Percentiles rank a stretch among this genome's conserved stretches.
Conservation (phyloP, 176 grass and related monocot genomes). For the Thalia dealbata region DNA sequence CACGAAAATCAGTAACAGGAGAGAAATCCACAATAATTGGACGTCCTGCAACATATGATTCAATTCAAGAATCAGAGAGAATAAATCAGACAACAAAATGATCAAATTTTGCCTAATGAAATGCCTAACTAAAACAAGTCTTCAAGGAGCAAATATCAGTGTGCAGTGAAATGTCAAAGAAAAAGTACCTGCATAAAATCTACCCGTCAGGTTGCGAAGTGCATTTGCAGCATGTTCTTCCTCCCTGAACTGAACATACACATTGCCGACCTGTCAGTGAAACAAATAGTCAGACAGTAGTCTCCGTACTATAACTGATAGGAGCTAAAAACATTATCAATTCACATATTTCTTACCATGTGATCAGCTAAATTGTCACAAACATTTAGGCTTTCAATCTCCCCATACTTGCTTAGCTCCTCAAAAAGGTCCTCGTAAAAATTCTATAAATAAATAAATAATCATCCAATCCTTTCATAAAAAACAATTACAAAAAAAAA, state of each 20-base stretch:
- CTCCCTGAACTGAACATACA: constrained; percentile 25
- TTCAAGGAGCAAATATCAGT: not conserved
- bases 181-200: constrained; percentile 24
- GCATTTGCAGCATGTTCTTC: constrained; percentile 27
- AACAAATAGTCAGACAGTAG: not conserved
- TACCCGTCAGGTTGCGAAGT: constrained; percentile 19
- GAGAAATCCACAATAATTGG: constrained; percentile 29
- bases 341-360: constrained; percentile 14
- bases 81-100: not conserved
- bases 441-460: constrained; percentile 9
- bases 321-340: not conserved
- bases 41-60: constrained; percentile 14
- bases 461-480: too few relatives aligned
- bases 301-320: not conserved
- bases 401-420: constrained; percentile 23
- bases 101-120: not conserved
- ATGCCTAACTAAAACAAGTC: not conserved
- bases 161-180: not conserved
- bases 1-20: constrained; percentile 25
- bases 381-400: constrained; percentile 22
- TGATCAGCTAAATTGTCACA: constrained; percentile 26
- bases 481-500: too few relatives aligned
- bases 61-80: not conserved
- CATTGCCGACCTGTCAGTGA: constrained; percentile 18
- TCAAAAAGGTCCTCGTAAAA: constrained; percentile 24